These are phyloP conservation scores for Lipomyces oligophaga DNA, from an alignment of 805 yeast genomes.

Conservation along the genomic window DNA sequence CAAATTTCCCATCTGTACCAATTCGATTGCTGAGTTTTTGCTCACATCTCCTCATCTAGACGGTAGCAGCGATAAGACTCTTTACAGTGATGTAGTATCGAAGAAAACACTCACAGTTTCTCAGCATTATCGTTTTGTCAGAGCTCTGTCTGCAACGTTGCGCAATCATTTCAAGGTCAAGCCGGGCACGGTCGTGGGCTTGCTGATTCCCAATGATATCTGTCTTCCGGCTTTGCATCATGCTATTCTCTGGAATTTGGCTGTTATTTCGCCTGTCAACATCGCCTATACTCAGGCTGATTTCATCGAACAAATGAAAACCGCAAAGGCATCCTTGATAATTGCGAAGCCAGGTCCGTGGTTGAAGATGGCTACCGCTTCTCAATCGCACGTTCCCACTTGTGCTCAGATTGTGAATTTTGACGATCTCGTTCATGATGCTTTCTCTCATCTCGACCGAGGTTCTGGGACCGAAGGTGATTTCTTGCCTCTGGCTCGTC, in stretches of 20 bases:
- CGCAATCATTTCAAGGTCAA: constrained; percentile 25
- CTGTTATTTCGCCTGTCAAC: constrained; percentile 13
- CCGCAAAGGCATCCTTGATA: constrained; percentile 6
- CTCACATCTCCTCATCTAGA: constrained; percentile 10
- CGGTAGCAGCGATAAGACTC: constrained; percentile 5
- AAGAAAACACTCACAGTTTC: constrained; percentile 10
- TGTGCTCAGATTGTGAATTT: not conserved
- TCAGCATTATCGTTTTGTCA: constrained; percentile 9
- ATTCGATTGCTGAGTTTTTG: constrained; percentile 15
- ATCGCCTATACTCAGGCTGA: constrained; percentile 5
- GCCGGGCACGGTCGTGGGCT: constrained; percentile 34
- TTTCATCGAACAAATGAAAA: constrained; percentile 8
- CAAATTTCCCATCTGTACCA: constrained; percentile 2
- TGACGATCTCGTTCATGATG: constrained; percentile 1
- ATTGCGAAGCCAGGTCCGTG: constrained; percentile 11
- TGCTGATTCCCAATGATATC: constrained; percentile 35
- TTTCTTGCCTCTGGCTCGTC: constrained; percentile 7
- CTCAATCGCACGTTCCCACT: not conserved
- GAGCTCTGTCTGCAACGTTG: constrained; percentile 17
- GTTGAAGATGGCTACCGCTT: constrained; percentile 3
- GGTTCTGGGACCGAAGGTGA: constrained; percentile 9
- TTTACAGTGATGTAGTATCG: constrained; percentile 9
- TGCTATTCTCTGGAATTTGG: constrained; percentile 19
- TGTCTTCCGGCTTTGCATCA: constrained; percentile 35
- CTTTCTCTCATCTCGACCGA: not conserved